Base-by-base conservation (phyloP, 768 basidiomycete species). In the Tylopilus balloui region DNA sequence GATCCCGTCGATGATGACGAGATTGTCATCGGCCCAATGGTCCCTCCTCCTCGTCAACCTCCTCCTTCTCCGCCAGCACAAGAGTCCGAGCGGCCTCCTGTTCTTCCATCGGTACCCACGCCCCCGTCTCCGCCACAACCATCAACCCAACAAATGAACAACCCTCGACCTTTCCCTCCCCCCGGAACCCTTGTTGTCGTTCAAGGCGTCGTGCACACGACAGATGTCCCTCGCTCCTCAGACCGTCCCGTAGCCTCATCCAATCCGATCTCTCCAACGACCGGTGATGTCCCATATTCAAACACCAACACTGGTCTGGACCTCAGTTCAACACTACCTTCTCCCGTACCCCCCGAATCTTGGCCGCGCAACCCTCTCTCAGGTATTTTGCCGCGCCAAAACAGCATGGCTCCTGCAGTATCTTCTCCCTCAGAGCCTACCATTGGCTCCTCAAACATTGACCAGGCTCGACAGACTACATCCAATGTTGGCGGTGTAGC, bases 181-280 rank as follows among this genome's bases (percentile, higher is more conserved):
- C 81, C 86, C 0, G 86, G 87, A 13, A 88, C 87, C 3, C 75
- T 90, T 3, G 87, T 90, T 21, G 85, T 90, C 29, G 87, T 90
- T 0, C 87, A 90, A 66, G 87, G 87, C 42, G 86, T 88, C 34
- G 86, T 88, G 1, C 86, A 88, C 53, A 88, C 86, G 1, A 83
- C 83, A 4, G 86, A 88, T 64, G 75, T 78, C 23, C 74, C 81
- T 1, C 71, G 74, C 19, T 48, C 66, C 29, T 47, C 58, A 13
- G 59, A 65, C 37, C 55, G 64, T 42, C 61, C 53, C 19, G 42
- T 57, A 9, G 24, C 53, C 25, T 49, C 38, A 31, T 45, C 49
- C n/a, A 56, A 43, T 47, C 41, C 61, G 8, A 45, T 41, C 15
- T 42, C 40, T 14, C 35, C 50, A 0, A 37, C 42, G 14, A 21